phyloP scores from a whole-genome alignment of 495 filamentous ascomycete genomes.

The Penicillium turbatum region DNA sequence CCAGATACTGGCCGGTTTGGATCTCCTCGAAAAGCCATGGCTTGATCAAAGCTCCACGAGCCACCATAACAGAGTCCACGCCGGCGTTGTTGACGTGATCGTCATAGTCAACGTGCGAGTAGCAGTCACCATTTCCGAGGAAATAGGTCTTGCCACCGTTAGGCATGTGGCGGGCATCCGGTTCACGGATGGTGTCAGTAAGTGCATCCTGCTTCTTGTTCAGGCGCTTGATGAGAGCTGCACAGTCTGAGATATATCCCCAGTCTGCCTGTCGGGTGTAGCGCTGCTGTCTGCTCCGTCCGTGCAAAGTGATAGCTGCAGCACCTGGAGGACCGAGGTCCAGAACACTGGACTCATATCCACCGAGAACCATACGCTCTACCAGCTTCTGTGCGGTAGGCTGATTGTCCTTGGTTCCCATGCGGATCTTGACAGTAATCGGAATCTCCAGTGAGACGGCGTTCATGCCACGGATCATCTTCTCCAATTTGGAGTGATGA shows the following conservation, averaged over 20 bases:
- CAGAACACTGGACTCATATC: slow-evolving; percentile 56
- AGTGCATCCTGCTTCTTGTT: slow-evolving; percentile 58
- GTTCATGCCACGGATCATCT: slow-evolving; percentile 94
- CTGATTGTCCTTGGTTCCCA: slow-evolving; percentile 74
- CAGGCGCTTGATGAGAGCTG: slow-evolving; percentile 74
- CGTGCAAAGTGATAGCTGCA: slow-evolving; percentile 91
- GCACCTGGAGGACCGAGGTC: slow-evolving; percentile 69
- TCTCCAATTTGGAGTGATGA: slow-evolving; percentile 73
- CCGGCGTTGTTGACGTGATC: slow-evolving; percentile 68
- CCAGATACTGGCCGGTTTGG: slow-evolving; percentile 81
- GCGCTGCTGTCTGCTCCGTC: slow-evolving; percentile 86
- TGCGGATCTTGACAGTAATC: slow-evolving; percentile 90
- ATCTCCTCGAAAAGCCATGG: slow-evolving; percentile 99
- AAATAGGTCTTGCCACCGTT: slow-evolving; percentile 72
- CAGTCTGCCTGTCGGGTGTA: slow-evolving; percentile 89
- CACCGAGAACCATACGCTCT: slow-evolving; percentile 77
- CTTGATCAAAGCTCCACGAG: slow-evolving; percentile 87
- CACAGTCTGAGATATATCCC: slow-evolving; percentile 86
- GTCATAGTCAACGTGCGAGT: slow-evolving; percentile 84
- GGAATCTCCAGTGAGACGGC: slow-evolving; percentile 80
- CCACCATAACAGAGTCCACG: slow-evolving; percentile 89
- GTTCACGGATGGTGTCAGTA: slow-evolving; percentile 70
- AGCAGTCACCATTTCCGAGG: slow-evolving; percentile 94
- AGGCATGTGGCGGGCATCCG: slow-evolving; percentile 62
- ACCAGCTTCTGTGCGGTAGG: slow-evolving; percentile 77